Evolutionary conservation across 2,329 filamentous ascomycete genomes (phyloP).

Genomic region (Pseudogymnoascus sp.): DNA sequence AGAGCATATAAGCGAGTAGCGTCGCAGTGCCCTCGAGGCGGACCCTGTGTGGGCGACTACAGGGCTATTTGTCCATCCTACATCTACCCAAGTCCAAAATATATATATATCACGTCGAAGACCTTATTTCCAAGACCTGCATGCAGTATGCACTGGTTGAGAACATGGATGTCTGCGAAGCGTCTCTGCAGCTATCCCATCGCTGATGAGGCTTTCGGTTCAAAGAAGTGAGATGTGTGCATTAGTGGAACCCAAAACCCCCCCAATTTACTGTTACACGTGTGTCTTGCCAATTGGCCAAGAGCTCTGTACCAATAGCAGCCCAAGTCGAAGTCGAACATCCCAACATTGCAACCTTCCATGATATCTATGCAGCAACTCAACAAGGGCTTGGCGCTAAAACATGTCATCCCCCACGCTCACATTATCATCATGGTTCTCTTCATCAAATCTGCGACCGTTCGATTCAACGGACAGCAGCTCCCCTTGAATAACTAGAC

Average conservation of each 20-base stretch:
- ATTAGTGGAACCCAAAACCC: neutral
- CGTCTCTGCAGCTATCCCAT: neutral
- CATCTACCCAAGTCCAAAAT: neutral
- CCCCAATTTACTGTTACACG: neutral
- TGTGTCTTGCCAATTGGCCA: neutral
- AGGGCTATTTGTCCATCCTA: neutral
- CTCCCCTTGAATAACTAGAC: neutral
- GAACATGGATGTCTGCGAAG: neutral
- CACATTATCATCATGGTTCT: neutral
- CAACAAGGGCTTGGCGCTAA: neutral
- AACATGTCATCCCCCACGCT: neutral
- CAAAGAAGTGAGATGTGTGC: neutral
- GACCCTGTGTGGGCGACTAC: neutral
- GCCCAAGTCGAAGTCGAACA: neutral
- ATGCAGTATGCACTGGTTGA: neutral
- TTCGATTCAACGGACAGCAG: neutral
- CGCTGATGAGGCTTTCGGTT: neutral
- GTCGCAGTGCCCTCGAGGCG: neutral
- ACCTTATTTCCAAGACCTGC: neutral
- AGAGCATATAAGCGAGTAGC: neutral
- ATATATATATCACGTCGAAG: neutral
- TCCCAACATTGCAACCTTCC: neutral
- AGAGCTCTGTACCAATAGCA: neutral
- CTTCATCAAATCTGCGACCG: neutral
- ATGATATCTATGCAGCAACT: neutral